Evolutionary conservation across 2,329 filamentous ascomycete species (phyloP), one percentile per base, ranked within the genome.

Genomic region (Hypoxylon sp.): DNA sequence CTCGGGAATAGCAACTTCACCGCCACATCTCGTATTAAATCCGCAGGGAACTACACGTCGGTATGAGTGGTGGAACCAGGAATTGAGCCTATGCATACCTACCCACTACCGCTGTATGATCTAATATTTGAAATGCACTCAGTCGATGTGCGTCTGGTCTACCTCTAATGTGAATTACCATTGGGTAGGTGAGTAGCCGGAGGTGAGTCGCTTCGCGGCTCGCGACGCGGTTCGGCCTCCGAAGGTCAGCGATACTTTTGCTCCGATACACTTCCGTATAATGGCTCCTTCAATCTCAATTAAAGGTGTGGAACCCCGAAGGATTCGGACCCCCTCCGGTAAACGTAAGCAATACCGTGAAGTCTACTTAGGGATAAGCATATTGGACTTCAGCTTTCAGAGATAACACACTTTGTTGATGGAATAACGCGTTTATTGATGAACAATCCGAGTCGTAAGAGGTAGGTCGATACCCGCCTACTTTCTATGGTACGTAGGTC

Each of bases 181-280:
- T 35, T 56, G 29, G 13, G 13, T 17, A 32, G 13, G 15, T 3
- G 6, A 2, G n/a, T 13, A 44, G 6, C 17, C 31, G 37, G 15
- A 19, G 11, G 19, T 24, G 6, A n/a, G 8, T 46, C 42, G 29
- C 54, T 27, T 57, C 42, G 42, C n/a, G 21, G 46, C 29, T 57
- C 54, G 42, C 54, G 39, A 6, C 42, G 42, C 42, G 29, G 24
- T 17, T 55, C 53, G 53, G 53, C 5, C 35, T 17, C 52, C 52
- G 52, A 54, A 27, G 27, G 6, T 2, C 17, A 15, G 15, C 15
- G 32, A 11, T 6, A 15, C n/a, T 29, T 42, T 24, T 6, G 19
- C 3, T 35, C 52, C 35, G 24, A 27, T 29, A 39, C 6, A 10
- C 27, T 32, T 39, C 32, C 35, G 24, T 10, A 44, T 27, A 11